A percentile compares a stretch with the other conserved stretches of the same genome.
phyloP scores from a whole-genome alignment of 192 early-diverging fungal species.

The Gryganskiella cystojenkinii region DNA sequence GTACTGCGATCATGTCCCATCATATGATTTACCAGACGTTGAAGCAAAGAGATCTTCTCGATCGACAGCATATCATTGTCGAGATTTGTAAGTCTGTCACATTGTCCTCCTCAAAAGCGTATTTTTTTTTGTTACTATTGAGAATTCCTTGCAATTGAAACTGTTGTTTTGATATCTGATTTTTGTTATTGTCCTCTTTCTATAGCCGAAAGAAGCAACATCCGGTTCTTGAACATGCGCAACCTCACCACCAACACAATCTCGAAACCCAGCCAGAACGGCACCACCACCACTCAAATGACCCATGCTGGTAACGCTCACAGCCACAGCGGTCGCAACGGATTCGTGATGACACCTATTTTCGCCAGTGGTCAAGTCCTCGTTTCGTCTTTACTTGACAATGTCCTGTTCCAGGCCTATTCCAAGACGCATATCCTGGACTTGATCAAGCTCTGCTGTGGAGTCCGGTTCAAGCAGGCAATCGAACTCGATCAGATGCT shows the following conservation, averaged over 20 bases:
- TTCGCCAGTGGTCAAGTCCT: slow-evolving; percentile 76
- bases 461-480: slow-evolving; percentile 58
- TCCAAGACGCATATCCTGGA: slow-evolving; percentile 68
- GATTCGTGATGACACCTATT: slow-evolving; percentile 59
- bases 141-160: neutral
- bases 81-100: slow-evolving; percentile 55
- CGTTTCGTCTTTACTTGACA: slow-evolving; percentile 61
- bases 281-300: too few relatives aligned
- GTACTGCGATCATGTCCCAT: slow-evolving; percentile 68
- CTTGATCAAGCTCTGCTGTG: slow-evolving; percentile 71
- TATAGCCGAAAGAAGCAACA: slow-evolving; percentile 62
- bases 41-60: slow-evolving; percentile 28
- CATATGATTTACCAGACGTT: slow-evolving; percentile 68
- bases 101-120: neutral
- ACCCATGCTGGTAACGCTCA: too few relatives aligned
- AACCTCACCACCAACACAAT: slow-evolving; percentile 16
- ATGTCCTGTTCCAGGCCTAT: slow-evolving; percentile 65
- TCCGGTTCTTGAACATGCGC: slow-evolving; percentile 64
- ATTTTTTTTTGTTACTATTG: neutral
- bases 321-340: neutral
- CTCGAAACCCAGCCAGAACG: neutral
- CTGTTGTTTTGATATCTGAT: slow-evolving; percentile 5
- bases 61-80: slow-evolving; percentile 52
- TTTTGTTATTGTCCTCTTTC: slow-evolving; percentile 38
- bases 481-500: slow-evolving; percentile 45